Conservation (phyloP, 78 protist species). For the Goniomonas avonlea region DNA sequence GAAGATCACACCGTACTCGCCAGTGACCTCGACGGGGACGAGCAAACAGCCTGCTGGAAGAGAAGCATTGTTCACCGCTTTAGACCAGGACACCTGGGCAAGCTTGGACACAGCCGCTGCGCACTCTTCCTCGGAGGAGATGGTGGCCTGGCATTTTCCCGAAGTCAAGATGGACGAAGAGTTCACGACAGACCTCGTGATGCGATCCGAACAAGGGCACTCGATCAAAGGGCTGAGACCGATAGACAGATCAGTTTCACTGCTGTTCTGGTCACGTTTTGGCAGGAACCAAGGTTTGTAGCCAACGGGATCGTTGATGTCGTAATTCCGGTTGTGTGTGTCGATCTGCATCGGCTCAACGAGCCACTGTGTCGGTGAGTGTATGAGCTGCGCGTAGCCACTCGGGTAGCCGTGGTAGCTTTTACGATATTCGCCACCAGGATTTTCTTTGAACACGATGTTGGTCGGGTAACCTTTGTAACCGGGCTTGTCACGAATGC, state of each 20-base stretch:
- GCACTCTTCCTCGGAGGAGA: neutral
- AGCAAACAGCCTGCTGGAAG: neutral
- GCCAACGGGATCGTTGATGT: neutral
- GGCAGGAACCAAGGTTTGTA: neutral
- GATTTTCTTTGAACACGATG: too few relatives aligned
- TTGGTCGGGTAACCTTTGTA: too few relatives aligned
- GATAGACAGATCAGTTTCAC: too few relatives aligned
- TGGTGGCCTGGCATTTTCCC: neutral
- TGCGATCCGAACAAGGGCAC: neutral
- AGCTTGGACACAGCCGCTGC: neutral
- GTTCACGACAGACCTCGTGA: neutral
- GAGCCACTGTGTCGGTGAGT: neutral
- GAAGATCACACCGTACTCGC: neutral
- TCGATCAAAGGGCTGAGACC: neutral
- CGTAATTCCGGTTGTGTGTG: neutral
- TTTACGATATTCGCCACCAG: too few relatives aligned
- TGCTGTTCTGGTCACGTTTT: neutral
- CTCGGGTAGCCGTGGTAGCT: slow-evolving; percentile 15
- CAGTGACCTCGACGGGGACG: too few relatives aligned
- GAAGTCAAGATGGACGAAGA: neutral
- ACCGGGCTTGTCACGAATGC: too few relatives aligned
- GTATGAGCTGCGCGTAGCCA: slow-evolving; percentile 4
- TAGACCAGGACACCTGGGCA: neutral
- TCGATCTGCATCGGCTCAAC: slow-evolving; percentile 23
- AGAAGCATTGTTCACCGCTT: neutral